Percentiles rank a stretch among this genome's conserved stretches.
Evolutionary conservation across 306 rosid genomes (phyloP).

Genomic region (Trifolium repens): DNA sequence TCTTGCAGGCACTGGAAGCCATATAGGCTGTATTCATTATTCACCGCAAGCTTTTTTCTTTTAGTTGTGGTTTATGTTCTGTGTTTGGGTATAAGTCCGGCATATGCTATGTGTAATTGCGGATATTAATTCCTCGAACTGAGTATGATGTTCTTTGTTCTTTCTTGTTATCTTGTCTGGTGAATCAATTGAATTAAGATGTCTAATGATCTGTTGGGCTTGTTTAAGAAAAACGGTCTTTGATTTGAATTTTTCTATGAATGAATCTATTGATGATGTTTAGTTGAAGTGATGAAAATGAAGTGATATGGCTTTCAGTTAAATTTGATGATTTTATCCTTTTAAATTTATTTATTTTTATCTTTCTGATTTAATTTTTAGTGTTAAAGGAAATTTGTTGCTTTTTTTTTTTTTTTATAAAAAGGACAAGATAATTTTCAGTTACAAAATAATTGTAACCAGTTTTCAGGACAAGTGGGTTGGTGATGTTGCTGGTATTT

Average conservation of each 20-base stretch:
- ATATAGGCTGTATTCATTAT: conserved; percentile 51
- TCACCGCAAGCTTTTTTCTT: not conserved
- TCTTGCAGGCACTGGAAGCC: conserved; percentile 80
- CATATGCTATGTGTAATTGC: not conserved
- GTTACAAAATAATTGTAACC: too few relatives aligned
- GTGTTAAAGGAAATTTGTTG: too few relatives aligned
- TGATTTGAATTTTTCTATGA: conserved; percentile 12
- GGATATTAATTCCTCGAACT: not conserved
- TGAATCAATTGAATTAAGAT: conserved; percentile 43
- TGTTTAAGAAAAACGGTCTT: conserved; percentile 32
- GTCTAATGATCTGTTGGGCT: conserved; percentile 29
- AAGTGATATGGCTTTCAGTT: not conserved
- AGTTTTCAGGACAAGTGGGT: too few relatives aligned
- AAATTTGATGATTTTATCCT: too few relatives aligned
- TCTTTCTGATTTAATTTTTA: too few relatives aligned
- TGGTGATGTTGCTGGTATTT: too few relatives aligned
- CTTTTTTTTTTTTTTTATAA: too few relatives aligned
- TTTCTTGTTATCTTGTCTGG: conserved; percentile 15
- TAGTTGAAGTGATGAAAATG: conserved; percentile 2
- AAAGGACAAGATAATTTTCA: too few relatives aligned
- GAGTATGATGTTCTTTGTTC: conserved; percentile 2
- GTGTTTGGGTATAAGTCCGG: not conserved
- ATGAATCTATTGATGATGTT: not conserved
- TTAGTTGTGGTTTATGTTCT: not conserved
- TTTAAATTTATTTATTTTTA: too few relatives aligned